Evolutionary conservation across 2,329 filamentous ascomycete genomes (phyloP).

Genomic region (Diaporthe citri): DNA sequence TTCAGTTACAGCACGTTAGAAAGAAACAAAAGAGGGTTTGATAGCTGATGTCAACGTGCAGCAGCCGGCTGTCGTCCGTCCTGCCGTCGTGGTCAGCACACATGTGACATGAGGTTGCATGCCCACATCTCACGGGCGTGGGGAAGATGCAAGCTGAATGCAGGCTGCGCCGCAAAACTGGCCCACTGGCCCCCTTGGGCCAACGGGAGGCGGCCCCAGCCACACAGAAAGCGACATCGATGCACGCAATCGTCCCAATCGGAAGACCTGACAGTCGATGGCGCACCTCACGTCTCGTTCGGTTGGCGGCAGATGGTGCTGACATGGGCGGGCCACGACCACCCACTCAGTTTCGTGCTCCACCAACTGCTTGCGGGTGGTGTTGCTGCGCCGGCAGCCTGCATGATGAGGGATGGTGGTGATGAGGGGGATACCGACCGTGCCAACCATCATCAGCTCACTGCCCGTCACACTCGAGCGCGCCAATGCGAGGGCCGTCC

Average conservation of each 20-base stretch:
- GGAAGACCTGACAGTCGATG: background rate
- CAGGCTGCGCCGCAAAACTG: conserved; percentile 22
- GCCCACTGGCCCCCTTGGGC: background rate
- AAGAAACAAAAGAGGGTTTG: background rate
- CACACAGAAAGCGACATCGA: background rate
- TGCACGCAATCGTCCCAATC: conserved; percentile 37
- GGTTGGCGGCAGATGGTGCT: conserved; percentile 29
- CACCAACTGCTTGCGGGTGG: background rate
- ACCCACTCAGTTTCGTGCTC: background rate
- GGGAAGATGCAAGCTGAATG: conserved; percentile 14
- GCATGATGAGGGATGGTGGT: conserved; percentile 29
- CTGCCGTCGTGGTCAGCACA: background rate
- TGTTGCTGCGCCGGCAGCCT: conserved; percentile 24
- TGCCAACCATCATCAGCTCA: background rate
- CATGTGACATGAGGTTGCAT: conserved; percentile 9
- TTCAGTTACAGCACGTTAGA: background rate
- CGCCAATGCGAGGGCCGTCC: background rate
- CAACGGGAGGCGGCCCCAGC: conserved; percentile 20
- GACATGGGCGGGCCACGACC: background rate
- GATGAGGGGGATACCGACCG: no score
- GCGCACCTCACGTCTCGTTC: background rate
- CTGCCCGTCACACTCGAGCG: background rate
- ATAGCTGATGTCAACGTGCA: background rate
- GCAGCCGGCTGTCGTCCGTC: background rate
- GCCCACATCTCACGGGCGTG: conserved; percentile 18